Percentiles rank a stretch among this genome's conserved stretches.
Evolutionary conservation across 352 stramenopile species (phyloP).

Genomic region (Globisporangium splendens): DNA sequence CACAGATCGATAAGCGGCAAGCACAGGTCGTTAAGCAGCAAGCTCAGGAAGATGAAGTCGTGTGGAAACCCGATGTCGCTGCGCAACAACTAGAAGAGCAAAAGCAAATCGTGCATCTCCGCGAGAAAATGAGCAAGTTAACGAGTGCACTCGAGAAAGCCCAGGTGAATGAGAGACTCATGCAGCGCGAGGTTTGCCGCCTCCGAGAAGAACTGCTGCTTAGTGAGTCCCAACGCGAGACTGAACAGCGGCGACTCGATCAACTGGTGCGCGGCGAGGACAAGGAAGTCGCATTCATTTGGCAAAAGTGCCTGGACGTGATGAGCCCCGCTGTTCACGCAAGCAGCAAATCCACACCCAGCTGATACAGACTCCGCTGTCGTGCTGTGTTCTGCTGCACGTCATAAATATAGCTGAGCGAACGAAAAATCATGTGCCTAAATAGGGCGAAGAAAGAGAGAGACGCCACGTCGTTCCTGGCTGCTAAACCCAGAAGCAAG

Average conservation of each 20-base stretch:
- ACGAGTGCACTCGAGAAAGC: constrained; percentile 29
- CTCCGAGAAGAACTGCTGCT: constrained; percentile 59
- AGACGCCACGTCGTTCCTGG: neutral
- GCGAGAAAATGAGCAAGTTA: constrained; percentile 23
- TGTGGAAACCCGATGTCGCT: constrained; percentile 16
- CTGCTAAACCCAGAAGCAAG: neutral
- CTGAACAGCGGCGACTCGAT: constrained; percentile 41
- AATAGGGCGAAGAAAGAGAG: neutral
- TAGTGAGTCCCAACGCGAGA: constrained; percentile 56
- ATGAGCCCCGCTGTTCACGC: constrained; percentile 14
- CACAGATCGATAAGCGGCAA: constrained; percentile 17
- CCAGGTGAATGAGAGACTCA: constrained; percentile 40
- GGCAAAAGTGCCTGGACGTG: constrained; percentile 59
- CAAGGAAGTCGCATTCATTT: constrained; percentile 67
- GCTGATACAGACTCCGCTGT: neutral
- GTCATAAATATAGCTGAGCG: constrained; percentile 2
- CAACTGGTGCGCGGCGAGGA: constrained; percentile 53
- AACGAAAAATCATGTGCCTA: neutral
- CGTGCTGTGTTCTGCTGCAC: neutral
- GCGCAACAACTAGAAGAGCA: constrained; percentile 35
- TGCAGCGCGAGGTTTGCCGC: constrained; percentile 43
- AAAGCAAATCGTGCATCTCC: constrained; percentile 21
- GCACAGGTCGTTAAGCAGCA: constrained; percentile 18
- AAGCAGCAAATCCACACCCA: neutral
- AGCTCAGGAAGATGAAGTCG: constrained; percentile 18